Conservation (phyloP, 1,284 basidiomycete species). For the Stygiomarasmius scandens region DNA sequence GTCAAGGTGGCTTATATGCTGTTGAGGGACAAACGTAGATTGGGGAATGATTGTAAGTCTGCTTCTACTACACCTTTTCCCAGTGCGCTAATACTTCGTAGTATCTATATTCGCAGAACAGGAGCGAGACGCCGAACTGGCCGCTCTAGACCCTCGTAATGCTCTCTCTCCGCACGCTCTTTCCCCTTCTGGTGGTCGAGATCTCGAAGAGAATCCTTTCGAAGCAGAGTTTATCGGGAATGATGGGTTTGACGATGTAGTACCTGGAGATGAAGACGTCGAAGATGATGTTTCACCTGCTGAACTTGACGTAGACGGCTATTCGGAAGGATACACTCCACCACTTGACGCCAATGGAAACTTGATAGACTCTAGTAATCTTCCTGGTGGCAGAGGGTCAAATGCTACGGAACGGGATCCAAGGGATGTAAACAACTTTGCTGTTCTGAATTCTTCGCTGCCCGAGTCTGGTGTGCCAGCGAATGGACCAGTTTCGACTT, state of each 20-base stretch:
- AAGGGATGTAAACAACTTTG: slow-evolving; percentile 67
- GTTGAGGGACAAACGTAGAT: slow-evolving; percentile 84
- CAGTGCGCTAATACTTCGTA: too few relatives aligned
- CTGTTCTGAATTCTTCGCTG: slow-evolving; percentile 83
- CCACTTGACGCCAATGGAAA: too few relatives aligned
- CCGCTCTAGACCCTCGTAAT: slow-evolving; percentile 79
- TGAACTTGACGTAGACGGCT: slow-evolving; percentile 60
- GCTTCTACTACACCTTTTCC: slow-evolving; percentile 1
- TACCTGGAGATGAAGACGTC: too few relatives aligned
- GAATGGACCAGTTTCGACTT: slow-evolving; percentile 57
- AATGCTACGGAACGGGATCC: slow-evolving; percentile 48
- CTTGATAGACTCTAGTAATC: too few relatives aligned
- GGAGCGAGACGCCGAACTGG: slow-evolving; percentile 78
- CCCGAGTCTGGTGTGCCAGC: slow-evolving; percentile 70
- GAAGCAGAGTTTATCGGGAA: slow-evolving; percentile 74
- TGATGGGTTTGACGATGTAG: slow-evolving; percentile 51
- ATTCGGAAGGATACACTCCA: slow-evolving; percentile 42
- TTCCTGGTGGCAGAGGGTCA: too few relatives aligned
- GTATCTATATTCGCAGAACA: slow-evolving; percentile 78
- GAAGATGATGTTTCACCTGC: too few relatives aligned
- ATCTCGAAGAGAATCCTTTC: slow-evolving; percentile 73
- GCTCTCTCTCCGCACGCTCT: slow-evolving; percentile 60
- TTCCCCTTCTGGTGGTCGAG: slow-evolving; percentile 49
- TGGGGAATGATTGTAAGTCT: slow-evolving; percentile 77
- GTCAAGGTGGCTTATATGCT: slow-evolving; percentile 98